Evolutionary conservation across 805 yeast genomes (phyloP), one percentile per base, ranked within the genome.

Genomic region (Saccharomycopsis amapae): DNA sequence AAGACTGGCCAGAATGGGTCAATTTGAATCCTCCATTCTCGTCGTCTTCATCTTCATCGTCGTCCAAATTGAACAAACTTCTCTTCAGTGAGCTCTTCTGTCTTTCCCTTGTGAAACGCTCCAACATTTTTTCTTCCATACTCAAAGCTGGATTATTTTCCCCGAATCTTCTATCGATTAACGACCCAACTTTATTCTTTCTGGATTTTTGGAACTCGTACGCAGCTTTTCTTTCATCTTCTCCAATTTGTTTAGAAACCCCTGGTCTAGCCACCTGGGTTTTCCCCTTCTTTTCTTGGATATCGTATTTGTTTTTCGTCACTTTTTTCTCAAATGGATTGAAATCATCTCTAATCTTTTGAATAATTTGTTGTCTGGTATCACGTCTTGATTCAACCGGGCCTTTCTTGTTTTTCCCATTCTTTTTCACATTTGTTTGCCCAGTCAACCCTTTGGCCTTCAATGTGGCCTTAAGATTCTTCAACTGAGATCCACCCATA

Each of bases 71-170:
- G 56, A 78, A 90, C 51, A 85, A 58, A 25, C 79, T 75, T 35
- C 71, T 67, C 54, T 73, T 79, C 5, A 23, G 12, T 19, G 73
- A 67, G n/a, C 76, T 66, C 15, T 72, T 57, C 61, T 87, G 94
- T 60, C 85, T 74, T 67, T 90, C 97, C 46, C 81, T 78, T 3
- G 96, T 85, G 68, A 87, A 93, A 67, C 98, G 79, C 59, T 84
- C 96, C 65, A 93, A 75, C 96, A 88, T 88, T 62, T 84, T 86
- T 55, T 93, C 96, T 63, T 93, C 97, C 10, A 79, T 79, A n/a
- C 82, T 75, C 69, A 93, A 58, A 40, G 69, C 62, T 5, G 69
- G 62, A 62, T 86, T 81, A 53, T 76, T 75, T 59, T 93, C 98
- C 61, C 98, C 99, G 62, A 93, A 90, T 65, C 96, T 78, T 54